These are phyloP conservation scores for Hypomyces rosellus DNA, from an alignment of 2,329 filamentous ascomycete species.

Conservation along the genomic window DNA sequence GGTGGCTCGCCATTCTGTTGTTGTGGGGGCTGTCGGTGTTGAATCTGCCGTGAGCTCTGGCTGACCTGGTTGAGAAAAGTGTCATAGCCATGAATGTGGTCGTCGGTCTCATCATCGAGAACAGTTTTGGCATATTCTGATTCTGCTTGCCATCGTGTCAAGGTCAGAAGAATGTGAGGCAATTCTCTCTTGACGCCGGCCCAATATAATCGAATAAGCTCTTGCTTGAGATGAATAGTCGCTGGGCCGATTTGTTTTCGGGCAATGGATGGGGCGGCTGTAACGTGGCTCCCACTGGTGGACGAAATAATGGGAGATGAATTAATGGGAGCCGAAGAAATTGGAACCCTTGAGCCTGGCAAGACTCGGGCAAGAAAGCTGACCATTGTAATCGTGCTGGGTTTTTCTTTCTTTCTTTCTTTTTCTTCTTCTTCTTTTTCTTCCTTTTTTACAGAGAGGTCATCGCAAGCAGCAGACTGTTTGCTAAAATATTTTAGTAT, in stretches of 20 bases:
- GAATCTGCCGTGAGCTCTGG: conserved; percentile 23
- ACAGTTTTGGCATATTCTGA: conserved; percentile 13
- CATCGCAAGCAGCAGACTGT: too few species aligned
- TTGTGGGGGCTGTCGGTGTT: conserved; percentile 15
- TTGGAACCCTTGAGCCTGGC: too few species aligned
- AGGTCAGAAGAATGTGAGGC: conserved; percentile 26
- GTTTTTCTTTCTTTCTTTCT: too few species aligned
- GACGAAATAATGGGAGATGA: too few species aligned
- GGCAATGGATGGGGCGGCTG: conserved; percentile 1
- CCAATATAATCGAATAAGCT: conserved; percentile 28
- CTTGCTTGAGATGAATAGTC: conserved; percentile 3
- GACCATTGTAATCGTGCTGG: too few species aligned
- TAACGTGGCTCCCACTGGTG: conserved; percentile 1
- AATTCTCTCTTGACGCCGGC: conserved; percentile 29
- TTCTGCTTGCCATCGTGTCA: conserved; percentile 26
- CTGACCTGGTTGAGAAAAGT: conserved; percentile 33
- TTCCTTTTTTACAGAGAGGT: too few species aligned
- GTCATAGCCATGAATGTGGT: conserved; percentile 31
- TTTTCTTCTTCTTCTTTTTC: too few species aligned
- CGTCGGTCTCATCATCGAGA: conserved; percentile 21
- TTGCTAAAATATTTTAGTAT: too few species aligned
- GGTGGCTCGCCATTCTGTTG: conserved; percentile 11
- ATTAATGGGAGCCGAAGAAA: too few species aligned
- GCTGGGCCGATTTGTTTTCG: conserved; percentile 6
- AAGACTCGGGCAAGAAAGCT: too few species aligned